Conservation (phyloP, 768 basidiomycete species). For the Lentinula aciculospora region DNA sequence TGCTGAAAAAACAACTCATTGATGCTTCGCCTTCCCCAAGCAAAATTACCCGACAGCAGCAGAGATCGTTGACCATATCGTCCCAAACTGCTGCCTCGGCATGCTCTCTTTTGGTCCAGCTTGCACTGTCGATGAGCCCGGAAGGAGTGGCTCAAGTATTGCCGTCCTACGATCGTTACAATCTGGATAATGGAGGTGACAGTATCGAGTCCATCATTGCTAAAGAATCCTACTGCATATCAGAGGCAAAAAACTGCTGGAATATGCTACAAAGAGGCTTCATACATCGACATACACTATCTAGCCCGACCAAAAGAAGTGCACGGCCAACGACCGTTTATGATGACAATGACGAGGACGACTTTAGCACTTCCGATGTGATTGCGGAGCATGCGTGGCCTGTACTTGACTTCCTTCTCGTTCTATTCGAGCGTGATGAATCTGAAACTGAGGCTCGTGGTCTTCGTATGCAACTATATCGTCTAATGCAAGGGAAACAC, state of each 20-base stretch:
- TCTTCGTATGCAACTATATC: constrained; percentile 26
- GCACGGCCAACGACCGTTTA: constrained; percentile 17
- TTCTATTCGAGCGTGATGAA: constrained; percentile 68
- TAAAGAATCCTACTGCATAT: constrained; percentile 47
- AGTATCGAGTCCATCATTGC: constrained; percentile 55
- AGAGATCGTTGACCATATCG: constrained; percentile 33
- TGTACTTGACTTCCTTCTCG: constrained; percentile 62
- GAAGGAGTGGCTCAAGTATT: constrained; percentile 47
- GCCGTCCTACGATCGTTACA: constrained; percentile 31
- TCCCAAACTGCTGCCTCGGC: constrained; percentile 44
- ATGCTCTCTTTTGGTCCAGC: constrained; percentile 47
- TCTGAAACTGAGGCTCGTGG: constrained; percentile 24
- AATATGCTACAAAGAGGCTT: constrained; percentile 52
- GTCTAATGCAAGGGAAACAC: background rate
- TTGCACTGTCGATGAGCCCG: constrained; percentile 52
- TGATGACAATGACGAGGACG: constrained; percentile 22
- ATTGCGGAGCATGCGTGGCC: constrained; percentile 67
- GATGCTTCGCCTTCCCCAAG: constrained; percentile 37
- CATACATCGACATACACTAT: constrained; percentile 24
- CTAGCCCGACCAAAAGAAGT: background rate
- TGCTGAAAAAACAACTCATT: constrained; percentile 16
- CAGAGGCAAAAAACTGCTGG: constrained; percentile 55
- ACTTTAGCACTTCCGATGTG: constrained; percentile 16
- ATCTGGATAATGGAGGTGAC: constrained; percentile 11
- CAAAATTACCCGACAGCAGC: constrained; percentile 33